These are phyloP conservation scores for Emericellopsis terricola DNA, from an alignment of 495 filamentous ascomycete genomes.

Conservation along the genomic window DNA sequence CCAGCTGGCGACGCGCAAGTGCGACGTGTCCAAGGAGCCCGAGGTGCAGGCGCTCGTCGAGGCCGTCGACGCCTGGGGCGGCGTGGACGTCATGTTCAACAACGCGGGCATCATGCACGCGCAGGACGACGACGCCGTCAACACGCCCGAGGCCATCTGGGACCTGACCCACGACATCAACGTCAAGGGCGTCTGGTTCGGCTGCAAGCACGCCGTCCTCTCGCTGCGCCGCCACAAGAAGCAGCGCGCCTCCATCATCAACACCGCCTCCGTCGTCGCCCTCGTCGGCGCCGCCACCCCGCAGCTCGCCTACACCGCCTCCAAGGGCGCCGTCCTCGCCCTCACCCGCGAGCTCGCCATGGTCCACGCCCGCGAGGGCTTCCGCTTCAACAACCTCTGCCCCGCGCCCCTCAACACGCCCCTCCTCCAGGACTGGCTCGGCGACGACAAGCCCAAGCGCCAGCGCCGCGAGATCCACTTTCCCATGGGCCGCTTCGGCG, in stretches of 20 bases:
- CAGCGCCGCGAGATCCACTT: slow-evolving; percentile 83
- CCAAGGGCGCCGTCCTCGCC: slow-evolving; percentile 84
- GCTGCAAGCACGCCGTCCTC: slow-evolving; percentile 80
- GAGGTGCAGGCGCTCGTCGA: slow-evolving; percentile 56
- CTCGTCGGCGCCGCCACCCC: slow-evolving; percentile 87
- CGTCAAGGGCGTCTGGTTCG: slow-evolving; percentile 97
- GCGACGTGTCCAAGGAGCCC: slow-evolving; percentile 51
- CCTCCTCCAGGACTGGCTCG: slow-evolving; percentile 89
- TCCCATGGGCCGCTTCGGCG: slow-evolving; percentile 85
- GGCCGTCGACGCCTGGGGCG: slow-evolving; percentile 64
- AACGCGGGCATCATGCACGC: slow-evolving; percentile 98
- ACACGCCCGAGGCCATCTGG: slow-evolving; percentile 84
- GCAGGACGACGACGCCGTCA: slow-evolving; percentile 67
- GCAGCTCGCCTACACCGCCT: slow-evolving; percentile 88
- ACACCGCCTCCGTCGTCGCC: slow-evolving; percentile 86
- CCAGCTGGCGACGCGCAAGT: slow-evolving; percentile 32
- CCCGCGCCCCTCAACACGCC: slow-evolving; percentile 80
- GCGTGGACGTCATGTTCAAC: slow-evolving; percentile 94
- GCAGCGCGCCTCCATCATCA: slow-evolving; percentile 67
- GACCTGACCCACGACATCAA: slow-evolving; percentile 89
- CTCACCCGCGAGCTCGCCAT: slow-evolving; percentile 69
- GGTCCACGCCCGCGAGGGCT: slow-evolving; percentile 68
- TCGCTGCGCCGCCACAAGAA: slow-evolving; percentile 68
- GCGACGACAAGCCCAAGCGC: slow-evolving; percentile 73
- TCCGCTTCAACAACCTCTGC: slow-evolving; percentile 81